Evolutionary conservation across 345 rosid species (phyloP), one percentile per base, ranked within the genome.

Genomic region (Carallia pectinifolia): DNA sequence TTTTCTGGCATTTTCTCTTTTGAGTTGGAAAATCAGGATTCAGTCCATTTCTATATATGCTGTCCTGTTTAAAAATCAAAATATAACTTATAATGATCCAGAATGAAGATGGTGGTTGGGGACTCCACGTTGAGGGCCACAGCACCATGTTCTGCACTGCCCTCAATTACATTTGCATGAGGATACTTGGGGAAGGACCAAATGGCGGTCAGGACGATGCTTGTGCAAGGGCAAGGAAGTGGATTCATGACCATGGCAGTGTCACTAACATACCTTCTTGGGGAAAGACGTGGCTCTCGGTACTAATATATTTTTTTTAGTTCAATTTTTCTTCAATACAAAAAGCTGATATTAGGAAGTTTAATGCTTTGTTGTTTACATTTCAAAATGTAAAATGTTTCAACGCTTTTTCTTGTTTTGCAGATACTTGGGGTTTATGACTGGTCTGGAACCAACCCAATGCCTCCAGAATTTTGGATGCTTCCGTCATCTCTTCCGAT

Each of bases 91-190:
- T 1, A 18, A 37, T 53, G 6, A 31, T 31, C 10, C 27, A 64
- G 74, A 75, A 75, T 38, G 74, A 75, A 65, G 79, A 75, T 65
- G 79, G 79, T 4, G 79, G 79, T 0, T 75, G 71, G 74, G 79
- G 79, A 30, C 33, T 75, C 0, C 79, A 75, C 38, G 70, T 75
- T 50, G 79, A 75, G 54, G 69, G 73, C 1, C 79, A 48, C 27
- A 75, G 79, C 71, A 70, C 64, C 29, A 75, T 75, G 79, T 75
- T 75, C 71, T 70, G 74, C 62, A 75, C 79, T 1, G 65, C 63
- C 18, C 65, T 75, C 13, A 75, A 29, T 50, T 75, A 75, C 56
- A 61, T 75, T 38, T 69, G 74, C 15, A 64, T 69, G 74, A 66
- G 79, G 9, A 50, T 70, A 29, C 67, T 70, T 2, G 79, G 71